Base-by-base conservation (phyloP, 1,284 basidiomycete species). In the Cystobasidium pallidum region DNA sequence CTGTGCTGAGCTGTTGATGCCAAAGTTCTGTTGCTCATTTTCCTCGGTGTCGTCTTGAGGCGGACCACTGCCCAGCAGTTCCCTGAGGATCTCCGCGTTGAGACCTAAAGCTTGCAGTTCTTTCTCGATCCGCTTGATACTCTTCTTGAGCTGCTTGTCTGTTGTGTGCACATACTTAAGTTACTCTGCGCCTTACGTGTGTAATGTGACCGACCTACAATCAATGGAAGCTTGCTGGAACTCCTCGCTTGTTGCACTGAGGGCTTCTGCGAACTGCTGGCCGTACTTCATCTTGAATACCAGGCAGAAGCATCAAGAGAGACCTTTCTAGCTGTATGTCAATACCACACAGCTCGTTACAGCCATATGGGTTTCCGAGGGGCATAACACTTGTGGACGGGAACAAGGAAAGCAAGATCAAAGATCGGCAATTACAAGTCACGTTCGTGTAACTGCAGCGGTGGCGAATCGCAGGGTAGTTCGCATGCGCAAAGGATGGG, bases 91-190 rank as follows among this genome's bases (percentile, higher is more conserved):
- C 6, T 84, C 82, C 0, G 85, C 89, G 57, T 86, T 86, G 3
- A 95, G 83, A 8, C 93, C 94, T 64, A 94, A 84, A 7, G 86
- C 85, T 8, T 87, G 85, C 34, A 98, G 87, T 81, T 98, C 94
- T 19, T 84, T 82, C 0, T 91, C 91, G 57, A 94, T 88, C 79
- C 89, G 86, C 78, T 93, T 92, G 79, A 98, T 93, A 64, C 96
- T 84, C 78, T 92, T 94, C 82, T 98, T 97, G 75, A 98, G 88
- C 89, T 93, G 78, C 17, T 70, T 71, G 68, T 71, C 67, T 70
- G 67, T 13, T 15, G 36, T 2, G 26, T 21, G 8, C 11, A n/a
- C 21, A 39, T 32, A 21, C 17, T 21, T 26, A 43, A 15, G 2
- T 41, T 49, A 26, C 30, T 26, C 2, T 51, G 36, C 34, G 10